Evolutionary conservation across 306 rosid genomes (phyloP), one percentile per base, ranked within the genome.

Genomic region (Corylus heterophylla): DNA sequence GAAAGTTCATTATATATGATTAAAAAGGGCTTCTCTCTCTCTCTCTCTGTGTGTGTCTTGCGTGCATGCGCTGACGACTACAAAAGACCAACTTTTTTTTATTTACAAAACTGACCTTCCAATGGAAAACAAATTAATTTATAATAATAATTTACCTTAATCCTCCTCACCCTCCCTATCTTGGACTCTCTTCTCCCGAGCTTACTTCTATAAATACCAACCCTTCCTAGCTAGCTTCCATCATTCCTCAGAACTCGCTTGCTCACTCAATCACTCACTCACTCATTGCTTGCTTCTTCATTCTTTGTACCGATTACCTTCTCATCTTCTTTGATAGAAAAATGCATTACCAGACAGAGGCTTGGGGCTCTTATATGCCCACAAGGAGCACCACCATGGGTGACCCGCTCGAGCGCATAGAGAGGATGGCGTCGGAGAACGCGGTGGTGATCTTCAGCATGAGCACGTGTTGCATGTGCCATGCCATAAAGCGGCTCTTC

Each of bases 381-480:
- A 59, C 86, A 4, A 58, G 81, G 66, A 86, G 77, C 39, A 51
- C 18, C 54, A 68, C 17, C 56, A 78, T 54, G 66, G 89, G 76
- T 17, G 89, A 88, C 22, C 80, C 86, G 4, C 45, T 89, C 82
- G 91, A 87, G 78, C 83, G 84, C 66, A 87, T 94, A 68, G 87
- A 78, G 87, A 80, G 89, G 76, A 4, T 92, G 80, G 98, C 91
- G 0, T 83, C 96, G 10, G 90, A 94, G 78, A 92, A 83, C 78
- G 97, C 97, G 2, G 97, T 94, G 82, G 97, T 94, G 18, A 90
- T 94, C 54, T 92, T 94, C 90, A 94, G 94, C 80, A 39, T 82
- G 1, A 92, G 93, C 61, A 83, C 85, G 25, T 90, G 98, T 12
- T 92, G 97, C 85, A 94, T 94, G 98, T 94, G 98, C 74, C 97